phyloP scores from a whole-genome alignment of 345 rosid genomes.

The Ailanthus altissimus region DNA sequence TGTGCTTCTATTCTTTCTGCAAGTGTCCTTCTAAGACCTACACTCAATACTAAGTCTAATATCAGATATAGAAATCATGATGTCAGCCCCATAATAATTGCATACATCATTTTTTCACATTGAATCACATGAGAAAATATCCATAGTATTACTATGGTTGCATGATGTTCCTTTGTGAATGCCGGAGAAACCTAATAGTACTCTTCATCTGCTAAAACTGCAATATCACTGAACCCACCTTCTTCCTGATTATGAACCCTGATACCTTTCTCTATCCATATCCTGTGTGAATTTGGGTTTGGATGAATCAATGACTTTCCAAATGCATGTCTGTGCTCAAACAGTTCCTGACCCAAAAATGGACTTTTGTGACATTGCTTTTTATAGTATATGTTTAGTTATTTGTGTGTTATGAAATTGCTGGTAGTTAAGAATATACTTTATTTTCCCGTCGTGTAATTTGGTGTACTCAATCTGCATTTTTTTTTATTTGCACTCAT shows the following conservation, averaged over 20 bases:
- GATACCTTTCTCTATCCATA: background rate
- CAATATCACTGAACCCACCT: background rate
- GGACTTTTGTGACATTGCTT: background rate
- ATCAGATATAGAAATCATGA: background rate
- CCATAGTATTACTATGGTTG: background rate
- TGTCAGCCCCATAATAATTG: background rate
- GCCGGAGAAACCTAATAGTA: background rate
- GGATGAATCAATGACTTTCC: background rate
- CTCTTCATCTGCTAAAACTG: background rate
- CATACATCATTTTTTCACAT: background rate
- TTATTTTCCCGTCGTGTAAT: background rate
- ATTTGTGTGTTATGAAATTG: background rate
- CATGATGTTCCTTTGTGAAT: background rate
- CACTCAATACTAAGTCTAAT: background rate
- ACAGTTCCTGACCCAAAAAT: background rate
- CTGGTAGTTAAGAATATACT: background rate
- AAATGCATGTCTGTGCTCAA: background rate
- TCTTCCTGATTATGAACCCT: background rate
- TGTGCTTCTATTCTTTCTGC: too few species aligned
- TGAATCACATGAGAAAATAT: background rate
- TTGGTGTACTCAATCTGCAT: background rate
- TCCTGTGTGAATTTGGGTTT: background rate
- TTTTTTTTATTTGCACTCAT: background rate
- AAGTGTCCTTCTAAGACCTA: background rate
- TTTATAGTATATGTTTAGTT: background rate